Evolutionary conservation across 768 basidiomycete species (phyloP), one percentile per base, ranked within the genome.

Genomic region (Harrya chromipes): DNA sequence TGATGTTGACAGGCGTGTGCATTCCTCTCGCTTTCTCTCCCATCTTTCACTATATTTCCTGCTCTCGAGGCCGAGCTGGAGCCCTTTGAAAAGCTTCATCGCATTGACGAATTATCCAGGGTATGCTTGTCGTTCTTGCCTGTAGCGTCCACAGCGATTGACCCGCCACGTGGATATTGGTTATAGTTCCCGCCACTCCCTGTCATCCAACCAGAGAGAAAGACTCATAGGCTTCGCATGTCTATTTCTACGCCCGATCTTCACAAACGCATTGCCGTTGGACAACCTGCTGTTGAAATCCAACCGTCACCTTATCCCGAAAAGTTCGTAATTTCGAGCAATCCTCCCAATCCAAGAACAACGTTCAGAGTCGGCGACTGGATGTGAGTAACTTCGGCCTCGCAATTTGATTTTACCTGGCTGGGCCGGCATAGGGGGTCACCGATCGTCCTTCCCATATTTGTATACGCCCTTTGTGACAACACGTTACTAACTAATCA

Each of bases 311-410:
- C 42, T 16, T 66, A 63, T 11, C 37, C 52, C 4, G 62, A 68
- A 40, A 76, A 77, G 29, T 84, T 81, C 52, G 74, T 80, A 5
- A 72, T 86, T 45, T 87, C 85, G 16, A 80, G 65, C 57, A 87
- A 87, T 55, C 85, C 85, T 6, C 85, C 85, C 12, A 87, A 86
- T 61, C 81, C 83, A 13, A 76, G 78, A 58, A 80, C 78, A 3
- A 80, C 72, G 57, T 87, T 87, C 65, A 74, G 85, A 57, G 70
- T 77, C 5, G 85, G 85, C 14, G 85, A 87, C 61, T 87, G 85
- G 85, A 85, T 87, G 85, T 87, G 62, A 71, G 85, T 81, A 19
- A 57, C 37, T 55, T 52, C 29, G 29, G 10, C 31, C 40, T 40
- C 37, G n/a, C n/a, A 33, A 58, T 65, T 66, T 54, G 48, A 54